phyloP scores from a whole-genome alignment of 495 filamentous ascomycete species.

The Penicillium salamii region DNA sequence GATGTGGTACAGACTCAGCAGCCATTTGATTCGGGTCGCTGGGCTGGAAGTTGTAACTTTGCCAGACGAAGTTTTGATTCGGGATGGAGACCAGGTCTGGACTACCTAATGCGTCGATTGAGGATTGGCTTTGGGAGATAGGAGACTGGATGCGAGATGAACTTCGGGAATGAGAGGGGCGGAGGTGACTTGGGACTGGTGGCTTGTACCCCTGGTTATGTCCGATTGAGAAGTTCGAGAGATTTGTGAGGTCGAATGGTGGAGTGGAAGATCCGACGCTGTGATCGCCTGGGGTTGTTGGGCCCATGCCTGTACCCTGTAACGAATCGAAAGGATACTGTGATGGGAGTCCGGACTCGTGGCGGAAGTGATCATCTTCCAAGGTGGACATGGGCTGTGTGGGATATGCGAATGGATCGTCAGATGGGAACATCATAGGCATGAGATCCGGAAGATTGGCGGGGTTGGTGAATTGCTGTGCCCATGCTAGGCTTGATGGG shows the following conservation, averaged over 20 bases:
- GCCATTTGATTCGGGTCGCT: constrained; percentile 17
- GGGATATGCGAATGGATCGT: constrained; percentile 87
- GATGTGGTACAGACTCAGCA: constrained; percentile 15
- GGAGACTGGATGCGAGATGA: constrained; percentile 35
- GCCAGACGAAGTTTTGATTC: constrained; percentile 46
- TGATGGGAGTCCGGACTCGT: constrained; percentile 20
- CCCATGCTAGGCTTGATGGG: constrained; percentile 22
- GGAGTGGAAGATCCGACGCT: constrained; percentile 23
- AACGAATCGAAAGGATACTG: constrained; percentile 17
- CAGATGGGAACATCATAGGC: constrained; percentile 88
- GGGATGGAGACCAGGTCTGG: constrained; percentile 48
- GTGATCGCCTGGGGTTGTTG: constrained; percentile 18
- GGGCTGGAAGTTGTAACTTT: constrained; percentile 40
- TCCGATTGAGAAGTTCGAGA: constrained; percentile 24
- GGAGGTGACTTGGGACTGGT: constrained; percentile 30
- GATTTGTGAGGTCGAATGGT: constrained; percentile 30
- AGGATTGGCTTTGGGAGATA: constrained; percentile 32
- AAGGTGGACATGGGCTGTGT: constrained; percentile 73
- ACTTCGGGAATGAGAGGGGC: constrained; percentile 18
- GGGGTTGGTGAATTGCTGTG: constrained; percentile 33
- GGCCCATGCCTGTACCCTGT: constrained; percentile 11
- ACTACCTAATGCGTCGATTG: constrained; percentile 36
- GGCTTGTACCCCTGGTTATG: constrained; percentile 21
- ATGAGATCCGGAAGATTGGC: constrained; percentile 66
- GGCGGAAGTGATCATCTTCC: constrained; percentile 50